phyloP scores from a whole-genome alignment of 352 stramenopile species.

The Phytophthora litchii region DNA sequence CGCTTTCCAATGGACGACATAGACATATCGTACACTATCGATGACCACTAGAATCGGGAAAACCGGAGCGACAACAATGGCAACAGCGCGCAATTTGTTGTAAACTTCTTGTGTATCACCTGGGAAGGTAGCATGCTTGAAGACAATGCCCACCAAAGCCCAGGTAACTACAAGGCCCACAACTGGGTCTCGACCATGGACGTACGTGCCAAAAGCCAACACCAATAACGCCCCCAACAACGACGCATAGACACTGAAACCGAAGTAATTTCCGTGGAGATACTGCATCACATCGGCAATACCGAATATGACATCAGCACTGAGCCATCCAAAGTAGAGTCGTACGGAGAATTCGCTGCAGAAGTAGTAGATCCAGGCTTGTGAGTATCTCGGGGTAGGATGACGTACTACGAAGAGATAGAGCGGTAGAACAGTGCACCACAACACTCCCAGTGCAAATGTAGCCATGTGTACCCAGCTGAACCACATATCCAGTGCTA shows the following conservation, averaged over 20 bases:
- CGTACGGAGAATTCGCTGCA: slow-evolving; percentile 61
- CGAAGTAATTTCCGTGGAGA: slow-evolving; percentile 47
- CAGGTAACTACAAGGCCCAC: slow-evolving; percentile 57
- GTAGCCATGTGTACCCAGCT: slow-evolving; percentile 60
- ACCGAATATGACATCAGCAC: slow-evolving; percentile 43
- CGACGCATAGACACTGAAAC: slow-evolving; percentile 51
- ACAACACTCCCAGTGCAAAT: slow-evolving; percentile 63
- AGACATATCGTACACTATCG: slow-evolving; percentile 49
- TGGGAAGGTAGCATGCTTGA: slow-evolving; percentile 47
- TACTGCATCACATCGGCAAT: slow-evolving; percentile 58
- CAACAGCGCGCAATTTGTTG: slow-evolving; percentile 53
- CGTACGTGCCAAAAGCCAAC: slow-evolving; percentile 50
- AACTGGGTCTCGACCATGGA: slow-evolving; percentile 56
- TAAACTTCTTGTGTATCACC: slow-evolving; percentile 47
- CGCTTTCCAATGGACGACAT: slow-evolving; percentile 56
- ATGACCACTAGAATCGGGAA: slow-evolving; percentile 53
- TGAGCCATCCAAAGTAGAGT: slow-evolving; percentile 70
- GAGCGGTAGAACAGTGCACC: slow-evolving; percentile 57
- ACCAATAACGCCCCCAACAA: slow-evolving; percentile 49
- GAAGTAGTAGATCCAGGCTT: slow-evolving; percentile 61
- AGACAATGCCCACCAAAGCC: slow-evolving; percentile 44
- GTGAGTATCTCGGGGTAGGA: slow-evolving; percentile 43
- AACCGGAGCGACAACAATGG: slow-evolving; percentile 48
- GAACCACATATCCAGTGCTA: slow-evolving; percentile 57
- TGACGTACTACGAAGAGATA: slow-evolving; percentile 64